These are phyloP conservation scores for Annona cherimola DNA, from an alignment of 164 flowering plant genomes.

Conservation along the genomic window DNA sequence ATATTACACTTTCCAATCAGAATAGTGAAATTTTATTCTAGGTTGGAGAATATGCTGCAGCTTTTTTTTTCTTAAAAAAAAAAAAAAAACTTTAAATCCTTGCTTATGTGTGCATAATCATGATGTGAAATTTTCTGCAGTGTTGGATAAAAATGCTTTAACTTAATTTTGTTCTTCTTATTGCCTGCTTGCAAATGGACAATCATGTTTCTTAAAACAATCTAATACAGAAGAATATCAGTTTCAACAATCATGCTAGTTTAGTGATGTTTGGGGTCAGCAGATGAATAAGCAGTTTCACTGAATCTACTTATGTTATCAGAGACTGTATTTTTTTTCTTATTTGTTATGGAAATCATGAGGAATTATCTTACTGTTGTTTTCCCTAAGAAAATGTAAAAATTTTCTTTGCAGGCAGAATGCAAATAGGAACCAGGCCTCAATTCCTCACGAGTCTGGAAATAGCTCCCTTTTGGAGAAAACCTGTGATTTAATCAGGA, in stretches of 20 bases:
- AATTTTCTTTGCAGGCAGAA: conserved; percentile 51
- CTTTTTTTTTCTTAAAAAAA: too few species aligned
- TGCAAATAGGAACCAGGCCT: conserved; percentile 54
- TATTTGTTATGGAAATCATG: not conserved
- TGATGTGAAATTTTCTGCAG: too few species aligned
- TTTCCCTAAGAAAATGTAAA: conserved; percentile 2
- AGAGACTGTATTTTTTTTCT: not conserved
- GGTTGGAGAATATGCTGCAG: not conserved
- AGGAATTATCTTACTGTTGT: not conserved
- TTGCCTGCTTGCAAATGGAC: not conserved
- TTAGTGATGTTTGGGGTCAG: not conserved
- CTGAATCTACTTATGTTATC: not conserved
- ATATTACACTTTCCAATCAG: conserved; percentile 4
- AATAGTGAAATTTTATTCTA: not conserved
- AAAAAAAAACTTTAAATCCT: too few species aligned
- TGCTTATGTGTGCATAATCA: too few species aligned
- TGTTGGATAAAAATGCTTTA: too few species aligned
- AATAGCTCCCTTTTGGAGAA: conserved; percentile 68
- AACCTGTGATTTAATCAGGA: conserved; percentile 81
- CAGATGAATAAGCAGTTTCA: not conserved
- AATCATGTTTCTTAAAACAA: not conserved
- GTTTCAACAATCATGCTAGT: not conserved
- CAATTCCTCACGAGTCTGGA: conserved; percentile 26
- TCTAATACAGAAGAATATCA: not conserved
- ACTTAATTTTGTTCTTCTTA: too few species aligned